phyloP scores from a whole-genome alignment of 148 eudicot species.

The Nepenthes gracilis region DNA sequence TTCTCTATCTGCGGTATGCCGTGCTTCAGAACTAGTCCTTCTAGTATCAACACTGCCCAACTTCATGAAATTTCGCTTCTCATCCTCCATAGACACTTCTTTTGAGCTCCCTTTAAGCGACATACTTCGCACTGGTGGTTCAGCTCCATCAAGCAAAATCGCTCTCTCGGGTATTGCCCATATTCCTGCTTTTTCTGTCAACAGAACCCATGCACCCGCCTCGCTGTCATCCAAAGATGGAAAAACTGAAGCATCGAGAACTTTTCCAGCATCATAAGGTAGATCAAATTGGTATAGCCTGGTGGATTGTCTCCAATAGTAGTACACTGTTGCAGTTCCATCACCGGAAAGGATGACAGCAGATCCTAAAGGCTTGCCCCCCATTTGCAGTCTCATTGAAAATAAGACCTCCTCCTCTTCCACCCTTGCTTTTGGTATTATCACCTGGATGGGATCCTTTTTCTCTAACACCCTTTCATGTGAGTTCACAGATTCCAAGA shows the following conservation, averaged over 20 bases:
- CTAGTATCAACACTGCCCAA: slow-evolving; percentile 42
- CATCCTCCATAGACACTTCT: slow-evolving; percentile 59
- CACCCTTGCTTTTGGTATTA: slow-evolving; percentile 87
- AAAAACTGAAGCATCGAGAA: slow-evolving; percentile 86
- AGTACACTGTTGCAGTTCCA: slow-evolving; percentile 89
- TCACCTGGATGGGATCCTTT: slow-evolving; percentile 70
- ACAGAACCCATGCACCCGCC: slow-evolving; percentile 86
- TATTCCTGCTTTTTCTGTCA: slow-evolving; percentile 94
- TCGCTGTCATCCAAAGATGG: slow-evolving; percentile 64
- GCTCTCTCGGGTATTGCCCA: slow-evolving; percentile 99
- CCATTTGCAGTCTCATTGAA: slow-evolving; percentile 76
- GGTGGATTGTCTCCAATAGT: slow-evolving; percentile 54
- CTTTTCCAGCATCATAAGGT: slow-evolving; percentile 96
- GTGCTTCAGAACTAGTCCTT: slow-evolving; percentile 46
- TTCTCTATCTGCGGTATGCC: slow-evolving; percentile 41
- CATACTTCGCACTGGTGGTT: slow-evolving; percentile 94
- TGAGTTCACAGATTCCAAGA: slow-evolving; percentile 16
- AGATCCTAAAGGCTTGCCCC: slow-evolving; percentile 95
- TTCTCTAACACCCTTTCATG: slow-evolving; percentile 63
- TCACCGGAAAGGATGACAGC: slow-evolving; percentile 85
- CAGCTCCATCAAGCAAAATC: slow-evolving; percentile 86
- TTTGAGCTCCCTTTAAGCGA: slow-evolving; percentile 94
- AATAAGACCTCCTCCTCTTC: slow-evolving; percentile 86
- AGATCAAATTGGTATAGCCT: slow-evolving; percentile 87
- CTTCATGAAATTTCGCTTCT: slow-evolving; percentile 34